phyloP scores from a whole-genome alignment of 495 filamentous ascomycete genomes.

The Thozetella sp. region DNA sequence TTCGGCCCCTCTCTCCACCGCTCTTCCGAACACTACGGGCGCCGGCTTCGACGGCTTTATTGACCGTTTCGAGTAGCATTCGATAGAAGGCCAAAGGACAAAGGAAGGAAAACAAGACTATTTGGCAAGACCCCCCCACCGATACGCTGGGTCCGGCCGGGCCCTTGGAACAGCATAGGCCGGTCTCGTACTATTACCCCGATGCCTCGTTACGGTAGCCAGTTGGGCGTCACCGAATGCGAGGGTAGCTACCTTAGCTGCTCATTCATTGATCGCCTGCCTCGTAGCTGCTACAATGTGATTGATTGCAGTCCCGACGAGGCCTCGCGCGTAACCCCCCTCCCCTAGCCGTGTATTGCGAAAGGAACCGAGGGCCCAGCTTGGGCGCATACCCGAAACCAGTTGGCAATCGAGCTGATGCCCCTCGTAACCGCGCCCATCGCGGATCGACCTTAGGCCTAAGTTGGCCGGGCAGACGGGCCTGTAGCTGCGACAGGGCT shows the following conservation, averaged over 20 bases:
- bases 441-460: neutral
- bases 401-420: no score
- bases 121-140: no score
- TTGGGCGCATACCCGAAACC: no score
- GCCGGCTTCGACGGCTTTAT: neutral
- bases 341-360: no score
- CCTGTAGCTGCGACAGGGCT: no score
- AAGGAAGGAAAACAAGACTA: no score
- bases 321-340: no score
- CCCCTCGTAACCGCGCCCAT: neutral
- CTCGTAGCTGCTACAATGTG: no score
- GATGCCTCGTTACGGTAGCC: neutral
- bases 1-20: neutral
- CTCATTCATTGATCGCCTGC: no score
- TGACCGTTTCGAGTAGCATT: neutral
- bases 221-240: neutral
- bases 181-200: no score
- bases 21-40: neutral
- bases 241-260: no score
- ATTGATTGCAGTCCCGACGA: neutral
- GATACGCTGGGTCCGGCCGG: neutral
- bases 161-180: neutral
- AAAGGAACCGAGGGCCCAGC: no score
- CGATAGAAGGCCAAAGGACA: neutral
- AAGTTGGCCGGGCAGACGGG: neutral